Conservation (phyloP, 495 filamentous ascomycete species). For the Xylaria grammica region DNA sequence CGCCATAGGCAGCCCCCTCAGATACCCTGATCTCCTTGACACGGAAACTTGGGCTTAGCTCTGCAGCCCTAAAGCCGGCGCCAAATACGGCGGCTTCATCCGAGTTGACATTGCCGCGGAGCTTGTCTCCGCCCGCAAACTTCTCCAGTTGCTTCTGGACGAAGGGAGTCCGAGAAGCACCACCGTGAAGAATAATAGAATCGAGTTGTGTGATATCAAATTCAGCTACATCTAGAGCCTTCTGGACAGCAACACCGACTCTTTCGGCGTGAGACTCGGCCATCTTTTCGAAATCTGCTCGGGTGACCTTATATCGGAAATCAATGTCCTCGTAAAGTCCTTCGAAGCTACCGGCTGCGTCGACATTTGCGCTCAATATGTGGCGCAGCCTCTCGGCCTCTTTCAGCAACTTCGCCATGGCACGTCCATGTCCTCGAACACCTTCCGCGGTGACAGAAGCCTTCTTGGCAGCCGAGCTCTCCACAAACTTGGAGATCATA, state of each 20-base stretch:
- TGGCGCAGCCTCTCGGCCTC: slow-evolving; percentile 88
- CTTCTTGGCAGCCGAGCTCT: slow-evolving; percentile 71
- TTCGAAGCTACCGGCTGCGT: slow-evolving; percentile 82
- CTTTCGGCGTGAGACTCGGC: slow-evolving; percentile 69
- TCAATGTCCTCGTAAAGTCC: slow-evolving; percentile 88
- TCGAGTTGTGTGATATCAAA: slow-evolving; percentile 79
- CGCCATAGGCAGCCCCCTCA: slow-evolving; percentile 74
- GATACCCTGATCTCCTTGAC: slow-evolving; percentile 91
- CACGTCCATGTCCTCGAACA: slow-evolving; percentile 78
- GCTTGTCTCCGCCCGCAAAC: slow-evolving; percentile 73
- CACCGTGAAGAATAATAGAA: slow-evolving; percentile 91
- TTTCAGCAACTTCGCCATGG: slow-evolving; percentile 87
- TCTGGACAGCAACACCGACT: slow-evolving; percentile 70
- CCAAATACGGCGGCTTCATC: slow-evolving; percentile 98
- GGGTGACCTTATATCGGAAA: slow-evolving; percentile 89
- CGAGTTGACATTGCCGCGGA: slow-evolving; percentile 92
- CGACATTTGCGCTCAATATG: slow-evolving; percentile 89
- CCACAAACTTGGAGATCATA: slow-evolving; percentile 79
- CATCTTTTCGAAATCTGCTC: slow-evolving; percentile 81
- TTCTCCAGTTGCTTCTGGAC: slow-evolving; percentile 89
- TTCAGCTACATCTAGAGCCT: slow-evolving; percentile 74
- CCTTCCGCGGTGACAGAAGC: slow-evolving; percentile 60
- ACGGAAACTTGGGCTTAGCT: slow-evolving; percentile 88
- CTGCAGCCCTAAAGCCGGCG: slow-evolving; percentile 91
- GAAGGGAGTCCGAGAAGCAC: slow-evolving; percentile 88